phyloP scores from a whole-genome alignment of 768 basidiomycete species.

The Russula olivacea region DNA sequence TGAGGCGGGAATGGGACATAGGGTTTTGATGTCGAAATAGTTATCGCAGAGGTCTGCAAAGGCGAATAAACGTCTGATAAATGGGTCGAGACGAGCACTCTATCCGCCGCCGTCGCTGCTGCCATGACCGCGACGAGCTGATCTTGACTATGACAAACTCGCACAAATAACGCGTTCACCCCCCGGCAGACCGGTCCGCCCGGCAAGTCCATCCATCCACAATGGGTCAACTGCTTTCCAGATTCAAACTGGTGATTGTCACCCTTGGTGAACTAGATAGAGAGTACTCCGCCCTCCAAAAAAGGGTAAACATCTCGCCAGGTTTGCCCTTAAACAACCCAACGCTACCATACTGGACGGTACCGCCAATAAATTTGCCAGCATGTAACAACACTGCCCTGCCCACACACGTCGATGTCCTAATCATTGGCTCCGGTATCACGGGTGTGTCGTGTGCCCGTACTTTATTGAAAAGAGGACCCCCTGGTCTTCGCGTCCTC shows the following conservation, averaged over 20 bases:
- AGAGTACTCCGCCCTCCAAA: conserved; percentile 10
- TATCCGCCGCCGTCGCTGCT: conserved; percentile 12
- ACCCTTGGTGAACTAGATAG: conserved; percentile 1
- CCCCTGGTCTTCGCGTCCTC: conserved; percentile 41
- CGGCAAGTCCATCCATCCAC: not conserved
- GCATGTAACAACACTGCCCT: conserved; percentile 27
- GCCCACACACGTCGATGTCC: conserved; percentile 54
- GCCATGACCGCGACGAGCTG: conserved; percentile 1
- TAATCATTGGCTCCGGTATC: conserved; percentile 75
- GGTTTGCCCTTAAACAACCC: conserved; percentile 53
- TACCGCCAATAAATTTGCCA: conserved; percentile 46
- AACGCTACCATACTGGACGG: conserved; percentile 58
- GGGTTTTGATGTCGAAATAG: conserved; percentile 55
- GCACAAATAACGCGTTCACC: not conserved
- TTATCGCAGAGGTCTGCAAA: conserved; percentile 44
- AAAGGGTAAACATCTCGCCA: conserved; percentile 39
- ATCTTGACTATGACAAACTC: not conserved
- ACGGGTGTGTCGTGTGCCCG: conserved; percentile 60
- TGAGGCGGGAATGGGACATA: conserved; percentile 45
- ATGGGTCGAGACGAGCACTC: conserved; percentile 38
- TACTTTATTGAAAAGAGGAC: conserved; percentile 40
- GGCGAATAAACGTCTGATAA: conserved; percentile 58
- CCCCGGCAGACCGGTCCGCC: not conserved
- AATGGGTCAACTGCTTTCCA: conserved; percentile 19
- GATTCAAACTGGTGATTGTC: not conserved